phyloP scores from a whole-genome alignment of 345 rosid species.

The Populus euphratica region DNA sequence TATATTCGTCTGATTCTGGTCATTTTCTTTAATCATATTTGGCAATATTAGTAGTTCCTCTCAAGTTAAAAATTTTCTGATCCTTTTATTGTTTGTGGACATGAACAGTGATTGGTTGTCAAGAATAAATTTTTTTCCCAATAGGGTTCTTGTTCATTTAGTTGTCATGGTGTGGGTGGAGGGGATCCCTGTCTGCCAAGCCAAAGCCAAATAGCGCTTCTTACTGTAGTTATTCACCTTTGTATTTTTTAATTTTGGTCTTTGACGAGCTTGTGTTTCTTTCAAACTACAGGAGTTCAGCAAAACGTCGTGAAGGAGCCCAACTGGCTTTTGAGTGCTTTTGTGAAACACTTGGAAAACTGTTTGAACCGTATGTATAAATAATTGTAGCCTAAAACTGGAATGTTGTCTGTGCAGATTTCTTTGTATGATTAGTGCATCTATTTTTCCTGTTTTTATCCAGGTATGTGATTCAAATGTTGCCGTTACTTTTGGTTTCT shows the following conservation, averaged over 20 bases:
- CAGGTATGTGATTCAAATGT: slow-evolving; percentile 93
- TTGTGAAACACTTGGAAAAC: slow-evolving; percentile 85
- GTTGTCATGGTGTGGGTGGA: too few relatives aligned
- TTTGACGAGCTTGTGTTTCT: slow-evolving; percentile 3
- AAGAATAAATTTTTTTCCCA: too few relatives aligned
- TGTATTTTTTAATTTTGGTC: neutral
- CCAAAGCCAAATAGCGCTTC: too few relatives aligned
- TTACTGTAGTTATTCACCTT: neutral
- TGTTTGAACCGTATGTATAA: slow-evolving; percentile 88
- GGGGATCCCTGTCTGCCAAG: too few relatives aligned
- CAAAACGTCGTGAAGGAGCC: slow-evolving; percentile 93
- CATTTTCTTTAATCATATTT: too few relatives aligned
- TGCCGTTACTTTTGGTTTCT: slow-evolving; percentile 83
- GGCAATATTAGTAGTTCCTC: too few relatives aligned
- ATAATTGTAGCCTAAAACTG: neutral
- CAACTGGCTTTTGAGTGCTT: slow-evolving; percentile 93
- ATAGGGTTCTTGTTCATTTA: too few relatives aligned
- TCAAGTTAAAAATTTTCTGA: too few relatives aligned
- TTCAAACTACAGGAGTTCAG: slow-evolving; percentile 57
- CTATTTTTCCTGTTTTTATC: slow-evolving; percentile 13
- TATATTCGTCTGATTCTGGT: neutral
- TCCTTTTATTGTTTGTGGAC: too few relatives aligned
- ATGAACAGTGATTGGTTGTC: too few relatives aligned
- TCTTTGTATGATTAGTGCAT: neutral
- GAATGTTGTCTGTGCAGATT: neutral